Conservation (phyloP, 2,329 filamentous ascomycete species). For the Xylaria multiplex region DNA sequence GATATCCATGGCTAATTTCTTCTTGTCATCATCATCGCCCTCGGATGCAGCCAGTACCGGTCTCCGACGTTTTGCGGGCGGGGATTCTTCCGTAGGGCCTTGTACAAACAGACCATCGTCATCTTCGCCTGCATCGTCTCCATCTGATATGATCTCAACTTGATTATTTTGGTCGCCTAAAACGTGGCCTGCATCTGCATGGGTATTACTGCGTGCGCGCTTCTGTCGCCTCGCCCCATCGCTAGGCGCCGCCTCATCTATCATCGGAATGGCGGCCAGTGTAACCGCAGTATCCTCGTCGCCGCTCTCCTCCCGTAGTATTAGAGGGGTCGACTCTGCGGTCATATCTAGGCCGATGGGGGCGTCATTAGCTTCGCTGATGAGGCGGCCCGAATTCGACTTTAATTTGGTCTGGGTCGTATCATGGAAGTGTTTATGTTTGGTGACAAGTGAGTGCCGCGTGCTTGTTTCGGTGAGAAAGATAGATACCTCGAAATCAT, state of each 20-base stretch:
- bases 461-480: conserved; percentile 89
- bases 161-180: conserved; percentile 47
- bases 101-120: conserved; percentile 48
- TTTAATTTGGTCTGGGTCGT: conserved; percentile 62
- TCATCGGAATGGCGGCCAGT: conserved; percentile 65
- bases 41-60: conserved; percentile 48
- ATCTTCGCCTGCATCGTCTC: conserved; percentile 50
- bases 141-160: conserved; percentile 53
- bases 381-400: conserved; percentile 71
- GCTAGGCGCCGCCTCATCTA: conserved; percentile 45
- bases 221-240: conserved; percentile 46
- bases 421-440: conserved; percentile 80
- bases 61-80: conserved; percentile 59
- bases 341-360: conserved; percentile 63
- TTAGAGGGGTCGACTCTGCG: conserved; percentile 50
- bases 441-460: conserved; percentile 85
- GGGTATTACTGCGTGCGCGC: conserved; percentile 48
- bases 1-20: conserved; percentile 87
- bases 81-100: conserved; percentile 52
- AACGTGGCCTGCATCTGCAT: conserved; percentile 37
- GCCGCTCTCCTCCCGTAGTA: conserved; percentile 69
- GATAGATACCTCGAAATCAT: conserved; percentile 95
- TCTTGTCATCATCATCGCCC: conserved; percentile 75
- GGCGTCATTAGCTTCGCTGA: conserved; percentile 63
- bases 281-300: conserved; percentile 64